A percentile compares a stretch with the other conserved stretches of the same genome.
Conservation (phyloP, 2,329 filamentous ascomycete genomes). For the Aspergillus sp. region DNA sequence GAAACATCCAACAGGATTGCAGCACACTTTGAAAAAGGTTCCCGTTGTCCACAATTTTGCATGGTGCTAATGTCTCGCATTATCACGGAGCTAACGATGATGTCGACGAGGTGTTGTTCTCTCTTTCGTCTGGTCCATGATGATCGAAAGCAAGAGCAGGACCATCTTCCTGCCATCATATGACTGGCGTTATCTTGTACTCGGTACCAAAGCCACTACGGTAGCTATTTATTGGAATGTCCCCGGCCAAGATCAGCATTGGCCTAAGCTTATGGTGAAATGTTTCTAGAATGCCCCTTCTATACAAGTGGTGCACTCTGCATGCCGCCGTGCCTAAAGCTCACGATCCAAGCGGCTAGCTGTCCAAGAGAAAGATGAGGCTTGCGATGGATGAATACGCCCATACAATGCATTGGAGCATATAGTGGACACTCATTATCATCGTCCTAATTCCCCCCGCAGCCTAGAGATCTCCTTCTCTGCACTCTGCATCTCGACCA, state of each 20-base stretch:
- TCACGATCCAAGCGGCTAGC: not conserved
- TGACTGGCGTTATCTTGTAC: not conserved
- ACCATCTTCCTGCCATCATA: not conserved
- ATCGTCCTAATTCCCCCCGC: constrained; percentile 24
- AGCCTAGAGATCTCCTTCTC: constrained; percentile 39
- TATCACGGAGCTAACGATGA: too few species aligned
- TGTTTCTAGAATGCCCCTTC: not conserved
- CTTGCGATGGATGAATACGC: not conserved
- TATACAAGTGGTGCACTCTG: not conserved
- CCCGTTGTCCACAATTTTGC: not conserved
- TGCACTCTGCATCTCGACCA: constrained; percentile 41
- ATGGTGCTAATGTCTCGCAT: not conserved
- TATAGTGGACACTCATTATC: not conserved
- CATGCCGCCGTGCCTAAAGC: not conserved
- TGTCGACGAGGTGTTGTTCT: too few species aligned
- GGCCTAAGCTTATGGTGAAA: not conserved
- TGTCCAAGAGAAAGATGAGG: not conserved
- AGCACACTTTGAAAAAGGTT: not conserved
- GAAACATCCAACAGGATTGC: not conserved
- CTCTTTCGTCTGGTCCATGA: not conserved
- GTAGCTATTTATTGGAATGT: not conserved
- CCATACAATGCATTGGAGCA: not conserved
- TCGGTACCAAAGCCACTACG: not conserved
- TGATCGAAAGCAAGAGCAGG: not conserved
- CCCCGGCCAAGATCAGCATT: not conserved